Evolutionary conservation across 2,329 filamentous ascomycete species (phyloP).

Genomic region (Zymoseptoria crescenta): DNA sequence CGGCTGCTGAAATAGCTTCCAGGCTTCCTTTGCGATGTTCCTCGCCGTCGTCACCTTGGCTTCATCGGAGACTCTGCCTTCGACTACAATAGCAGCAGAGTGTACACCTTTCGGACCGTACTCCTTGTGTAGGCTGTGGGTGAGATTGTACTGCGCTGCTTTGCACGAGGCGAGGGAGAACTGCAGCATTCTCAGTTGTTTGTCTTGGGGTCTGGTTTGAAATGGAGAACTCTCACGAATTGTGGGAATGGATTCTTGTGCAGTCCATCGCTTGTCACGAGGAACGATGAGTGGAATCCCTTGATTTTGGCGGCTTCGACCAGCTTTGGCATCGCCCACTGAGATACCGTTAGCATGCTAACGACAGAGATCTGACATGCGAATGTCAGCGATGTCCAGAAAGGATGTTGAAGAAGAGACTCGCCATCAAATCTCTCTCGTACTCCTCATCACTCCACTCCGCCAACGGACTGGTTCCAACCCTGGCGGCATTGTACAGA

Average conservation of each 20-base stretch:
- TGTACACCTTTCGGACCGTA: conserved; percentile 37
- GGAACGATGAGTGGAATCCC: conserved; percentile 34
- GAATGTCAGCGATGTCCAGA: not conserved
- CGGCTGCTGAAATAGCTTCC: conserved; percentile 35
- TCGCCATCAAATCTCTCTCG: conserved; percentile 42
- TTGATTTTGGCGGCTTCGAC: conserved; percentile 19
- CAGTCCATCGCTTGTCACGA: conserved; percentile 42
- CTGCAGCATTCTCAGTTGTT: not conserved
- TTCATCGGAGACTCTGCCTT: conserved; percentile 34
- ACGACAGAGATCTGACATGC: conserved; percentile 35
- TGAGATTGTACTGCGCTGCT: conserved; percentile 43
- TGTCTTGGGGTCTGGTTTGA: not conserved
- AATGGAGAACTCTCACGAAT: conserved; percentile 11
- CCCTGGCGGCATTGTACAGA: conserved; percentile 45
- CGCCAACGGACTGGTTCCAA: conserved; percentile 32
- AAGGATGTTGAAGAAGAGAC: not conserved
- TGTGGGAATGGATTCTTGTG: conserved; percentile 38
- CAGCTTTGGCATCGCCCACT: conserved; percentile 39
- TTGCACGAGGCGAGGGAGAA: conserved; percentile 44
- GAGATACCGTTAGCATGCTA: conserved; percentile 38
- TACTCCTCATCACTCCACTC: conserved; percentile 28
- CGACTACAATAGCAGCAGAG: conserved; percentile 39
- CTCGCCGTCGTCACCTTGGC: conserved; percentile 36
- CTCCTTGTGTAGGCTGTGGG: conserved; percentile 36
- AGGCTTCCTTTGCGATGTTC: conserved; percentile 39